Evolutionary conservation across 331 rosid genomes (phyloP).

Genomic region (Acacia pycnantha): DNA sequence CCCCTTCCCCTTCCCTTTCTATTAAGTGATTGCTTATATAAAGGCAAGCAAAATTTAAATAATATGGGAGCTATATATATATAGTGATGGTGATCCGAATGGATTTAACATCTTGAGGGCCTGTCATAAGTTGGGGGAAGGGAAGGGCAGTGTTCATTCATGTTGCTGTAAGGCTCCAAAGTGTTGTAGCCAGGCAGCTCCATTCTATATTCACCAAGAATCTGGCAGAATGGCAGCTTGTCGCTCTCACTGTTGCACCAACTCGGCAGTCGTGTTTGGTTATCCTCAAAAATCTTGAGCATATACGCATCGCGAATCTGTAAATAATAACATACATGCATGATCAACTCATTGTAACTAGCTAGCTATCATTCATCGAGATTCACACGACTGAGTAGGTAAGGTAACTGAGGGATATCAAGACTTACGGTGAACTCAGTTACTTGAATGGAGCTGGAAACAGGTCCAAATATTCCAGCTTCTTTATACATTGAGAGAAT

Average conservation of each 20-base stretch:
- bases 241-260: constrained; percentile 75
- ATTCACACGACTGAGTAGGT: not conserved
- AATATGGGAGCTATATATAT: not conserved
- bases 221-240: constrained; percentile 74
- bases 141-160: constrained; percentile 90
- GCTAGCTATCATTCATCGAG: not conserved
- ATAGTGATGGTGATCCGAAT: not conserved
- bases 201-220: constrained; percentile 83
- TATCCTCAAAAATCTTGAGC: constrained; percentile 72
- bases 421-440: constrained; percentile 81
- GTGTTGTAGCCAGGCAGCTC: constrained; percentile 81
- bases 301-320: constrained; percentile 89
- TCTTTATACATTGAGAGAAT: constrained; percentile 84
- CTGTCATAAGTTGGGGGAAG: constrained; percentile 72
- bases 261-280: constrained; percentile 68
- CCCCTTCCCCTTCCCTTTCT: not conserved
- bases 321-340: not conserved
- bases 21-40: not conserved
- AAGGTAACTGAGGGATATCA: not conserved
- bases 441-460: constrained; percentile 71
- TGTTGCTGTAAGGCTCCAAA: constrained; percentile 69
- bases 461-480: constrained; percentile 73
- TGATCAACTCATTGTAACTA: not conserved
- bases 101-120: constrained; percentile 49
- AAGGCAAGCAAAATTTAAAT: not conserved